phyloP scores from a whole-genome alignment of 2,329 filamentous ascomycete species.

The Claviceps digitariae region DNA sequence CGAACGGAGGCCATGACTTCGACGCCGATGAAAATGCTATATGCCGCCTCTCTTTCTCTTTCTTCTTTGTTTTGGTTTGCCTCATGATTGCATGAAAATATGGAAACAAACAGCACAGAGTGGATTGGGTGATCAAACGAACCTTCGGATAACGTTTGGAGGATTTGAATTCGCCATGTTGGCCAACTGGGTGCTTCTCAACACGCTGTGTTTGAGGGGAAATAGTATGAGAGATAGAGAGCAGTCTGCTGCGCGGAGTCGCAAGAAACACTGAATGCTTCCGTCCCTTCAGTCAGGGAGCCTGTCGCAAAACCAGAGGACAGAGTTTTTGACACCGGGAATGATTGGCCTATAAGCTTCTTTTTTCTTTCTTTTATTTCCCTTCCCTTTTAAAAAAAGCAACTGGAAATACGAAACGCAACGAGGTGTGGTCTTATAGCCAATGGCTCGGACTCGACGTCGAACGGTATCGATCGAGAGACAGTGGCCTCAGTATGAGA shows the following conservation, averaged over 20 bases:
- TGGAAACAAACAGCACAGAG: too few species aligned
- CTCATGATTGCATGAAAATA: background rate
- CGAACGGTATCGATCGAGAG: background rate
- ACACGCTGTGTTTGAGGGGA: background rate
- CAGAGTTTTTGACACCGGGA: background rate
- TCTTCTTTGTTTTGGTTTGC: background rate
- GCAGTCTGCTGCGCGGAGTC: background rate
- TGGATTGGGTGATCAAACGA: slow-evolving; percentile 12
- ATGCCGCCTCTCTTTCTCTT: too few species aligned
- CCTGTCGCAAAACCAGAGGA: background rate
- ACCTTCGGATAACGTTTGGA: slow-evolving; percentile 54
- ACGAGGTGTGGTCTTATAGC: background rate
- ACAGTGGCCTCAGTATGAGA: background rate
- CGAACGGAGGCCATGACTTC: background rate
- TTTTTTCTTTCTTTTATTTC: background rate
- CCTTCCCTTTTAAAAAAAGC: background rate
- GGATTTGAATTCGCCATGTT: slow-evolving; percentile 32
- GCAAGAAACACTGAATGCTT: background rate
- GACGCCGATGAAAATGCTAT: background rate
- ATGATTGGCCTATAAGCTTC: background rate
- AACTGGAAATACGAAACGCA: background rate
- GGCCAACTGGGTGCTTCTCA: background rate
- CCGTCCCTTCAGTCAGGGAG: background rate
- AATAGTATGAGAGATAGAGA: background rate
- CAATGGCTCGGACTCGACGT: background rate